phyloP scores from a whole-genome alignment of 352 stramenopile genomes.

The Phytophthora sojae region DNA sequence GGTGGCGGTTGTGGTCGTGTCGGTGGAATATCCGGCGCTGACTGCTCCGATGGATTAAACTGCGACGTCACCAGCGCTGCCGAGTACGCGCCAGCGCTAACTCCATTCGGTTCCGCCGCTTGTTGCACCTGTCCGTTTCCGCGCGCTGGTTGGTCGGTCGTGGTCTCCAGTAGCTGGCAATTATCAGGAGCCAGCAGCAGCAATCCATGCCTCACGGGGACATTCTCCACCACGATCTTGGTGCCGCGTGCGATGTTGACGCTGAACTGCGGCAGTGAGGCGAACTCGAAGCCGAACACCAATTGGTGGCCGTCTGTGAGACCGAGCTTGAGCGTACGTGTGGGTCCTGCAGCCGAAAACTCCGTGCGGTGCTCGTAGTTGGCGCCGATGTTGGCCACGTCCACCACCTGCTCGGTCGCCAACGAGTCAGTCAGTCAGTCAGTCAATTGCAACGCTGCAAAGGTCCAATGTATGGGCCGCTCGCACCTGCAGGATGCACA shows the following conservation, averaged over 20 bases:
- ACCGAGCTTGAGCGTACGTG: conserved; percentile 83
- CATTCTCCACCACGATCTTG: conserved; percentile 78
- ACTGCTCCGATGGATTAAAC: conserved; percentile 34
- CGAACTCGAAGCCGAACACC: conserved; percentile 80
- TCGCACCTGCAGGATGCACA: conserved; percentile 76
- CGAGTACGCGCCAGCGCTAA: conserved; percentile 59
- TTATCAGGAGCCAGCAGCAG: conserved; percentile 73
- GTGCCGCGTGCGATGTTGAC: conserved; percentile 61
- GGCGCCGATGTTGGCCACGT: conserved; percentile 83
- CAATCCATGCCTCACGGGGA: conserved; percentile 73
- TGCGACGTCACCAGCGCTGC: conserved; percentile 63
- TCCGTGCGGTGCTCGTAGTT: conserved; percentile 78
- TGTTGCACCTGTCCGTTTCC: conserved; percentile 19
- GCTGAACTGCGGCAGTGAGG: conserved; percentile 59
- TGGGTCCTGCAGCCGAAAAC: conserved; percentile 55
- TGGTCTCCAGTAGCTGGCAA: conserved; percentile 64
- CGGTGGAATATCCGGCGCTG: conserved; percentile 2
- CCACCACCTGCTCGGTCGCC: conserved; percentile 59
- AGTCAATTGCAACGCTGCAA: background rate
- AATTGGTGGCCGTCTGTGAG: conserved; percentile 84
- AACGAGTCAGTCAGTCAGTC: too few species aligned
- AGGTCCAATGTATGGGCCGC: background rate
- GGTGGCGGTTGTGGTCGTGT: conserved; percentile 7
- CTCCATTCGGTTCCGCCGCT: conserved; percentile 15
- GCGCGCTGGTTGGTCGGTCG: conserved; percentile 34